Conservation (phyloP, 202 grass and related monocot genomes). For the Cymbopogon flexuosus region DNA sequence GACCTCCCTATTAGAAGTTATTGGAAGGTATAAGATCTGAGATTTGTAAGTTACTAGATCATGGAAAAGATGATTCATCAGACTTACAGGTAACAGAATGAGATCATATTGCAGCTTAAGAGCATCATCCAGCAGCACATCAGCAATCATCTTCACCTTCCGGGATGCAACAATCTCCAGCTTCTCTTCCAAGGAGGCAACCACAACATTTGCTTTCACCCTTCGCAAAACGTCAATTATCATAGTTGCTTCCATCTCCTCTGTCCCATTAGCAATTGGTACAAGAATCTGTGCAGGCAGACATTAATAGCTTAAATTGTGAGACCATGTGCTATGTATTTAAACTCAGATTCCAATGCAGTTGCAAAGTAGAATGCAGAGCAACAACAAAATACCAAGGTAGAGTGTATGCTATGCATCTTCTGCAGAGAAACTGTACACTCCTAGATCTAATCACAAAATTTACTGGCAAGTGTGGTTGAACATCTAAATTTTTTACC, state of each 20-base stretch:
- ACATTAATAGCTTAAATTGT: not conserved
- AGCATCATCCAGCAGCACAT: slow-evolving; percentile 71
- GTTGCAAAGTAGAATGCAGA: not conserved
- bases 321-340: not conserved
- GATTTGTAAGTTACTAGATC: not conserved
- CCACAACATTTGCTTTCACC: slow-evolving; percentile 65
- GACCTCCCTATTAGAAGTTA: slow-evolving; percentile 56
- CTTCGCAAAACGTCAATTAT: slow-evolving; percentile 70
- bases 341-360: not conserved
- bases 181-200: slow-evolving; percentile 58
- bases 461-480: not conserved
- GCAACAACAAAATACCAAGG: not conserved
- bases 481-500: not conserved
- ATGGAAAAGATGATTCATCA: not conserved
- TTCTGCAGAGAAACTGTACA: not conserved
- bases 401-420: not conserved
- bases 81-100: slow-evolving; percentile 73
- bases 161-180: slow-evolving; percentile 70
- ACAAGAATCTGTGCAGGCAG: slow-evolving; percentile 60
- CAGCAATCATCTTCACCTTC: slow-evolving; percentile 79
- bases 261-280: slow-evolving; percentile 70
- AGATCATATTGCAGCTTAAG: slow-evolving; percentile 62
- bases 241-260: slow-evolving; percentile 83
- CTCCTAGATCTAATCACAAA: not conserved
- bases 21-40: not conserved